phyloP scores from a whole-genome alignment of 2,329 filamentous ascomycete species.

The Cladophialophora carrionii region DNA sequence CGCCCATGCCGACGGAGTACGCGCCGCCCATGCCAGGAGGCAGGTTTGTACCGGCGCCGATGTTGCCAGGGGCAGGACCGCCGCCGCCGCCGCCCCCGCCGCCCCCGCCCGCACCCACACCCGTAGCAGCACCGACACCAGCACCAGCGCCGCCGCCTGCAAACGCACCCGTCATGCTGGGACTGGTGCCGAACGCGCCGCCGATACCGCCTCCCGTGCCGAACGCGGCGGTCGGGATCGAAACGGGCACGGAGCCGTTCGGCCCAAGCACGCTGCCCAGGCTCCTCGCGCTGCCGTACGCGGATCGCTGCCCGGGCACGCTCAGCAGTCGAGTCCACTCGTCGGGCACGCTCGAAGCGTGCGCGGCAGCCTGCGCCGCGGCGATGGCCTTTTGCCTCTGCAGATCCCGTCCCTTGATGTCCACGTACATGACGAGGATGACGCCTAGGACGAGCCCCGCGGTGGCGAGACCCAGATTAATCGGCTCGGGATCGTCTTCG shows the following conservation, averaged over 20 bases:
- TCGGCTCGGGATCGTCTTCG: constrained; percentile 71
- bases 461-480: constrained; percentile 70
- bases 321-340: constrained; percentile 1
- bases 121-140: background rate
- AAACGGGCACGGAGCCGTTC: background rate
- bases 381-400: constrained; percentile 24
- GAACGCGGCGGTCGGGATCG: background rate
- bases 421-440: constrained; percentile 69
- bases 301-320: background rate
- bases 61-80: background rate
- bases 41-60: background rate
- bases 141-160: too few species aligned
- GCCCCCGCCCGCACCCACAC: background rate
- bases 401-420: constrained; percentile 49
- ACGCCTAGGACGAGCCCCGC: constrained; percentile 68
- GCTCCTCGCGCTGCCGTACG: constrained; percentile 12
- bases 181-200: background rate
- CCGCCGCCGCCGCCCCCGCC: too few species aligned
- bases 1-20: background rate
- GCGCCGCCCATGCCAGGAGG: background rate
- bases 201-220: background rate
- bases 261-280: background rate
- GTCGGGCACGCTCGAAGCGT: constrained; percentile 7
- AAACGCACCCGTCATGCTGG: background rate
- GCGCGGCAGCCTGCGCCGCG: constrained; percentile 9